Evolutionary conservation across 257 asterid genomes (phyloP).

Genomic region (Penstemon barbatus): DNA sequence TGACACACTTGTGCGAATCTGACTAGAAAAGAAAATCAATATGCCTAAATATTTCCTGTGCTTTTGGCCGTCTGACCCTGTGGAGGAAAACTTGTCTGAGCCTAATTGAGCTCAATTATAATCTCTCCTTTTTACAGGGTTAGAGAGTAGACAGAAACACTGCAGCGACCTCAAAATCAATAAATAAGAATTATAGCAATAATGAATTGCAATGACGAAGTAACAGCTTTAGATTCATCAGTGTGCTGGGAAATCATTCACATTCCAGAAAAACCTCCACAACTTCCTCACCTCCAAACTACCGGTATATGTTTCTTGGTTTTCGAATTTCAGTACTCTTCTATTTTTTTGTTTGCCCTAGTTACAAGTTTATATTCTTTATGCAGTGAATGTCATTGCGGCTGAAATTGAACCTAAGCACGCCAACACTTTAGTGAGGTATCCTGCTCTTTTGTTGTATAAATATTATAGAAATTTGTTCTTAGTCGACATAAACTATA

Average conservation of each 20-base stretch:
- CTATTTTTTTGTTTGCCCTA: background rate
- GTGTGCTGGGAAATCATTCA: conserved; percentile 58
- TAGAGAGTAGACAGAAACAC: too few species aligned
- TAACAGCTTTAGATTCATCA: conserved; percentile 14
- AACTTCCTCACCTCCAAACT: conserved; percentile 65
- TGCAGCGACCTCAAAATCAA: too few species aligned
- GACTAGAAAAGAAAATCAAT: too few species aligned
- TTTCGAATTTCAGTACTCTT: background rate
- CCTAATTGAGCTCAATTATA: too few species aligned
- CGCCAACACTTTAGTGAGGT: conserved; percentile 73
- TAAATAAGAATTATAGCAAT: background rate
- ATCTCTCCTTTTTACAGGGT: too few species aligned
- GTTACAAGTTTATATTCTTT: background rate
- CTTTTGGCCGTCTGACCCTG: too few species aligned
- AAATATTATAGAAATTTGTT: background rate
- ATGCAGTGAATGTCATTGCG: conserved; percentile 57
- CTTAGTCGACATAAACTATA: background rate
- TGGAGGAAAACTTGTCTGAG: too few species aligned
- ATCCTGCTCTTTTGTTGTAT: conserved; percentile 24
- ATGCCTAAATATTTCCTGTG: too few species aligned
- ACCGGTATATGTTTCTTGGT: conserved; percentile 47
- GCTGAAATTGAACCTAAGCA: conserved; percentile 71
- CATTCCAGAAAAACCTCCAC: conserved; percentile 61
- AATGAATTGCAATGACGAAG: conserved; percentile 35
- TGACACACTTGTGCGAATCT: too few species aligned